A percentile compares a stretch with the other conserved stretches of the same genome.
Conservation (phyloP, 495 filamentous ascomycete genomes). For the Rhypophila decipiens region DNA sequence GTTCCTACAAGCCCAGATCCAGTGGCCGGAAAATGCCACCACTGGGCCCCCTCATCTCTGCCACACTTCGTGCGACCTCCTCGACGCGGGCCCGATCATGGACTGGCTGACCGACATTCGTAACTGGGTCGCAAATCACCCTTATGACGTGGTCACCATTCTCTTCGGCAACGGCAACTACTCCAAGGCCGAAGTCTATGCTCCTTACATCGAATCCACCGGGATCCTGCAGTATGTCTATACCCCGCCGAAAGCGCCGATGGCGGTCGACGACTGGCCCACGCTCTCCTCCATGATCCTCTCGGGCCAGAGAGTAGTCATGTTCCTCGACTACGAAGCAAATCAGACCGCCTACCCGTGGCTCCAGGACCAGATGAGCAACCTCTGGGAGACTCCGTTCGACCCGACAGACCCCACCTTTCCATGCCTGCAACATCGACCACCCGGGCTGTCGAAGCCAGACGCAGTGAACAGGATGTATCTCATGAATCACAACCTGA, state of each 20-base stretch:
- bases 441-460: constrained; percentile 49
- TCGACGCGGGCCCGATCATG: constrained; percentile 72
- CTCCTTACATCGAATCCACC: constrained; percentile 50
- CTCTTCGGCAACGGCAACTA: constrained; percentile 80
- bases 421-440: constrained; percentile 65
- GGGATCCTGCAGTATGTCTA: constrained; percentile 68
- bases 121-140: constrained; percentile 67
- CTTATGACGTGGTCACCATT: constrained; percentile 88
- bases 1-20: constrained; percentile 81
- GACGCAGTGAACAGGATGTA: constrained; percentile 62
- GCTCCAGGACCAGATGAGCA: constrained; percentile 67
- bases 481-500: constrained; percentile 90
- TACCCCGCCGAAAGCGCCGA: constrained; percentile 59
- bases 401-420: constrained; percentile 57
- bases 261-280: constrained; percentile 75
- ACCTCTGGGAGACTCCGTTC: constrained; percentile 73
- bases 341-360: constrained; percentile 72
- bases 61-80: constrained; percentile 72
- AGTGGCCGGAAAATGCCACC: constrained; percentile 35
- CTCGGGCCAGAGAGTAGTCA: constrained; percentile 42
- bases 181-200: constrained; percentile 37
- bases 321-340: constrained; percentile 72
- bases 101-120: constrained; percentile 64
- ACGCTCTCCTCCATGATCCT: constrained; percentile 75
- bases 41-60: constrained; percentile 52